These are phyloP conservation scores for Hygrophorus russula DNA, from an alignment of 768 basidiomycete genomes.

Conservation along the genomic window DNA sequence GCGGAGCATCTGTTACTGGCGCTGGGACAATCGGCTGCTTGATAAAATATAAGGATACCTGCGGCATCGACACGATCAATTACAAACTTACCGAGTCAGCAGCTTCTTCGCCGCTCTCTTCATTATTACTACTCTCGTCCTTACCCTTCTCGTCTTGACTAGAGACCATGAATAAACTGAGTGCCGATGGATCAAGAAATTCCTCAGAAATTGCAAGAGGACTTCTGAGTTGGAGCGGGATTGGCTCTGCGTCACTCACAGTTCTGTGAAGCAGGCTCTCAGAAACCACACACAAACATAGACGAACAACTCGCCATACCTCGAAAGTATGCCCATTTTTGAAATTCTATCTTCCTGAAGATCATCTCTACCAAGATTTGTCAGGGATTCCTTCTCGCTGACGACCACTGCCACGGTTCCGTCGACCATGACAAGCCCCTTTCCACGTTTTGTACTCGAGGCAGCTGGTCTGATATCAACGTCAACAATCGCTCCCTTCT, in stretches of 20 bases:
- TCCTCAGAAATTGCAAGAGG: slow-evolving; percentile 53
- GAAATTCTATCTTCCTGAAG: slow-evolving; percentile 59
- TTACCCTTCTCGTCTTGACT: slow-evolving; percentile 11
- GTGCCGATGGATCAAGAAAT: slow-evolving; percentile 34
- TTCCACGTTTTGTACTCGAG: slow-evolving; percentile 17
- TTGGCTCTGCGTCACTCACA: slow-evolving; percentile 41
- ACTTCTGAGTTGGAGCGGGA: slow-evolving; percentile 48
- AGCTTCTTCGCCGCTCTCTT: slow-evolving; percentile 16
- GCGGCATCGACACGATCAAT: background rate
- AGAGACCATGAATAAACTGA: slow-evolving; percentile 5
- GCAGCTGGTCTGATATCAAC: slow-evolving; percentile 39
- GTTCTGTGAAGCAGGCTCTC: slow-evolving; percentile 24
- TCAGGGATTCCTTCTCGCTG: slow-evolving; percentile 69
- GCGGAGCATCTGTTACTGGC: slow-evolving; percentile 6
- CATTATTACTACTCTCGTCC: slow-evolving; percentile 11
- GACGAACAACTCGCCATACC: slow-evolving; percentile 32
- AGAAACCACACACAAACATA: slow-evolving; percentile 8
- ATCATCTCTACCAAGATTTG: slow-evolving; percentile 62
- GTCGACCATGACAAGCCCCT: slow-evolving; percentile 27
- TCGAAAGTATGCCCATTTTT: slow-evolving; percentile 55
- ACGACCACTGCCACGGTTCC: slow-evolving; percentile 47
- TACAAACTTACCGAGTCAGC: slow-evolving; percentile 12
- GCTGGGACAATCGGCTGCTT: slow-evolving; percentile 12
- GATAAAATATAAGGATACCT: background rate
- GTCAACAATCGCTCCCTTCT: slow-evolving; percentile 36